Conservation (phyloP, 2,329 filamentous ascomycete genomes). For the Pyrenochaeta sp. region DNA sequence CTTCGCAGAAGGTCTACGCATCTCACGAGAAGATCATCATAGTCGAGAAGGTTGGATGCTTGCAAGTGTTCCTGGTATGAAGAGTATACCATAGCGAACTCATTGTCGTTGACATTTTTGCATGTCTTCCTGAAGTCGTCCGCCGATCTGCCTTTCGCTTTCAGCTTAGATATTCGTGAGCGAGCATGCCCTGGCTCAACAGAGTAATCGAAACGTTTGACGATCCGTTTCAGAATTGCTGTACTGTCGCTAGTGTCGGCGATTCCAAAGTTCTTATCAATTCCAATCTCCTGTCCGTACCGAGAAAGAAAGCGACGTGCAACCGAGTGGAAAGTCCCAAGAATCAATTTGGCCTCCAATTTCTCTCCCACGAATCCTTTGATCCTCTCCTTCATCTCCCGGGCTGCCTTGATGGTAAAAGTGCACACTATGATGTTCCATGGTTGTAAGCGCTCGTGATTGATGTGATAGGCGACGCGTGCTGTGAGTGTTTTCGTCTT, state of each 20-base stretch:
- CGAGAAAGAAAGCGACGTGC: slow-evolving; percentile 81
- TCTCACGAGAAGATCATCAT: slow-evolving; percentile 87
- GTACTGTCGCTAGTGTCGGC: slow-evolving; percentile 84
- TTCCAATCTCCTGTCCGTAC: slow-evolving; percentile 85
- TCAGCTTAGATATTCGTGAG: slow-evolving; percentile 74
- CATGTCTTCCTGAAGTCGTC: slow-evolving; percentile 53
- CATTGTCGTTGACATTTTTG: slow-evolving; percentile 64
- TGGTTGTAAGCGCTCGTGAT: slow-evolving; percentile 74
- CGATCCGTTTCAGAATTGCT: slow-evolving; percentile 81
- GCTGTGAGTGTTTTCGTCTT: slow-evolving; percentile 97
- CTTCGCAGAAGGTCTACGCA: slow-evolving; percentile 80
- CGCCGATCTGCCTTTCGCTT: slow-evolving; percentile 63
- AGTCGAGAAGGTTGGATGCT: slow-evolving; percentile 85
- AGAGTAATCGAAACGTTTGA: slow-evolving; percentile 74
- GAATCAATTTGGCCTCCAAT: slow-evolving; percentile 76
- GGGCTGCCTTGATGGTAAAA: slow-evolving; percentile 94
- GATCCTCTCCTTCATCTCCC: slow-evolving; percentile 92
- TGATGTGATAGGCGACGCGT: slow-evolving; percentile 87
- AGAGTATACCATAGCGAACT: slow-evolving; percentile 72
- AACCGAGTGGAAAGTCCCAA: slow-evolving; percentile 96
- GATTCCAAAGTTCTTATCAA: slow-evolving; percentile 87
- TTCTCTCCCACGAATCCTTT: slow-evolving; percentile 80
- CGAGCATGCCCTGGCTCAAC: slow-evolving; percentile 77
- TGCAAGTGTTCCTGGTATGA: slow-evolving; percentile 82
- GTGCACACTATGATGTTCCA: slow-evolving; percentile 94